Conservation (phyloP, 306 rosid species). For the Dalbergia oliveri region DNA sequence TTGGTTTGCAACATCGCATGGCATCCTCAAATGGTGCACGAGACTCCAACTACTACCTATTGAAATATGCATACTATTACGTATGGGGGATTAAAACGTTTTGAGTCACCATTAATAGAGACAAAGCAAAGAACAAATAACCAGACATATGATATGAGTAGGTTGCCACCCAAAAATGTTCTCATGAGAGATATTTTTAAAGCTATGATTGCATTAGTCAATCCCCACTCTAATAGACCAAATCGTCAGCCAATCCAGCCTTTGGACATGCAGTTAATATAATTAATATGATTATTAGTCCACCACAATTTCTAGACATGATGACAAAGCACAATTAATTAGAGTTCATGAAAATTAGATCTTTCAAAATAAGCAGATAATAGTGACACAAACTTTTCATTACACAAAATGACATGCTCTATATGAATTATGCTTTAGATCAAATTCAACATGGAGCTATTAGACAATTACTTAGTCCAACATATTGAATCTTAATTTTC, state of each 20-base stretch:
- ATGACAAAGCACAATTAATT: background rate
- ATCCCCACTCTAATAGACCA: constrained; percentile 33
- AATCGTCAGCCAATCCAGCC: constrained; percentile 25
- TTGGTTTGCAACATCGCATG: background rate
- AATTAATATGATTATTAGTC: background rate
- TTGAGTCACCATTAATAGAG: constrained; percentile 5
- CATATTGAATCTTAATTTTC: too few species aligned
- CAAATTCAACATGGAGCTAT: background rate
- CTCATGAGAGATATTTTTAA: constrained; percentile 5
- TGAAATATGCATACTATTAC: background rate
- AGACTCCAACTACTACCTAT: constrained; percentile 16
- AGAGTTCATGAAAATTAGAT: background rate
- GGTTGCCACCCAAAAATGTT: constrained; percentile 32
- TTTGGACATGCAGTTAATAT: background rate
- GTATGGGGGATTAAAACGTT: background rate
- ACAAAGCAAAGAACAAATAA: background rate
- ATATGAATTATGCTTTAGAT: background rate
- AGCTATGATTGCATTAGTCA: constrained; percentile 21
- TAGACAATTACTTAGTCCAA: background rate
- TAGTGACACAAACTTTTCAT: background rate
- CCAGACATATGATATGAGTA: constrained; percentile 28
- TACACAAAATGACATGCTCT: background rate
- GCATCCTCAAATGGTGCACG: constrained; percentile 32
- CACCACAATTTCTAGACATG: background rate
- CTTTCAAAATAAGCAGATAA: background rate